A percentile compares a stretch with the other conserved stretches of the same genome.
Evolutionary conservation across 345 rosid genomes (phyloP).

Genomic region (Camelina hispida): DNA sequence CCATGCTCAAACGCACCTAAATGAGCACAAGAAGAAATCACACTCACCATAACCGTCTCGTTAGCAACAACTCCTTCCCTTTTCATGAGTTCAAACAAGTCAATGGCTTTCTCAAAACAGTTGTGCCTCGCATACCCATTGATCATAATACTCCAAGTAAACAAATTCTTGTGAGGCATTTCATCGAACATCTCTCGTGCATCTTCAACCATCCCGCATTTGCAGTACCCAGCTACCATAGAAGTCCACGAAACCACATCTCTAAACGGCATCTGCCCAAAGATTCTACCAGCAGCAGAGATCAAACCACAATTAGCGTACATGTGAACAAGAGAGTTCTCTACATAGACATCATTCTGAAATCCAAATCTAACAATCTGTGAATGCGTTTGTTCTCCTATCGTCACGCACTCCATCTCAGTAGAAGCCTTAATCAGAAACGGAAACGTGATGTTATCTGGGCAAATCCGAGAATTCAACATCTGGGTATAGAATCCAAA

Average conservation of each 20-base stretch:
- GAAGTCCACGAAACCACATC: slow-evolving; percentile 84
- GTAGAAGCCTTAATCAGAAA: slow-evolving; percentile 62
- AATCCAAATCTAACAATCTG: slow-evolving; percentile 61
- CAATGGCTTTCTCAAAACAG: slow-evolving; percentile 55
- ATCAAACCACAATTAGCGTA: slow-evolving; percentile 58
- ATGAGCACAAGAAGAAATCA: slow-evolving; percentile 72
- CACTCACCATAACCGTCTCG: slow-evolving; percentile 75
- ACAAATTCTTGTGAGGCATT: slow-evolving; percentile 77
- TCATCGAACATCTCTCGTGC: slow-evolving; percentile 70
- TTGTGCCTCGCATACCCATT: slow-evolving; percentile 60
- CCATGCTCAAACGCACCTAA: slow-evolving; percentile 68
- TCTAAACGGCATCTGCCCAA: slow-evolving; percentile 42
- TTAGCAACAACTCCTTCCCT: slow-evolving; percentile 57
- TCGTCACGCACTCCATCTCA: slow-evolving; percentile 44
- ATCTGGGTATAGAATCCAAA: slow-evolving; percentile 54
- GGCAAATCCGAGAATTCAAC: slow-evolving; percentile 46
- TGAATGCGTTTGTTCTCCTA: slow-evolving; percentile 68
- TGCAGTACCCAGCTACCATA: slow-evolving; percentile 58
- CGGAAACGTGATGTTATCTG: slow-evolving; percentile 76
- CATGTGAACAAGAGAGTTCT: slow-evolving; percentile 73
- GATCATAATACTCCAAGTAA: slow-evolving; percentile 81
- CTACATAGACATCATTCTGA: slow-evolving; percentile 58
- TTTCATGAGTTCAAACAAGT: slow-evolving; percentile 56
- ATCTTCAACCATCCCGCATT: slow-evolving; percentile 50
- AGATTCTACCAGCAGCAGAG: slow-evolving; percentile 53